Evolutionary conservation across 2,329 filamentous ascomycete genomes (phyloP), one percentile per base, ranked within the genome.

Genomic region (Coniochaeta hoffmannii): DNA sequence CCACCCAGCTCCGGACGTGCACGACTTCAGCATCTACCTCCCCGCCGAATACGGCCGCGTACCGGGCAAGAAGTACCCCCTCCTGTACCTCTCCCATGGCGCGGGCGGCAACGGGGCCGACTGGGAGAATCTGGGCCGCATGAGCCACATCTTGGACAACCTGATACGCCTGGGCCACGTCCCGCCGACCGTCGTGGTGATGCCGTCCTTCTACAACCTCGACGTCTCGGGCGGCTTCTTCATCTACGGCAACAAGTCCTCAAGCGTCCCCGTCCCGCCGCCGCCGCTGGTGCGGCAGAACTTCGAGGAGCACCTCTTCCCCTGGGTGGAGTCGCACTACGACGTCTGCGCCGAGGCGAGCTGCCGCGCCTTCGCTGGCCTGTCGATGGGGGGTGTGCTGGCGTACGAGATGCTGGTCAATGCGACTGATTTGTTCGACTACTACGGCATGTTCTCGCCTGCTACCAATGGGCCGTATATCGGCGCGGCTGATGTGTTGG

Each of bases 401-500:
- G 60, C 63, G 31, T 67, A 66, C 61, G 65, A 67, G 61, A 67
- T 67, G 65, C 64, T 61, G 56, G 60, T 65, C 55, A 65, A 66
- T 55, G 64, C 64, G 14, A 67, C 65, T 9, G 64, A 63, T 55
- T 60, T 57, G 57, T 67, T 67, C 53, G 58, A 60, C 58, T 66
- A 62, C 53, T 67, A 55, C 54, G 65, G 65, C 34, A 56, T 66
- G 59, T 67, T 66, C 57, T 66, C 65, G 46, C 61, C 62, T 12
- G 65, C 65, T n/a, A 62, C 62, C 5, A 52, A 50, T 12, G 14
- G 34, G 15, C 58, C 60, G 31, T 59, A 61, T 35, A 54, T 65
- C 7, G 57, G 12, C 30, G 30, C 30, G 30, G 7, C 30, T 12
- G 30, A 7, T 12, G 30, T 32, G 30, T 7, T 12, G 30, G 30